Evolutionary conservation across 805 yeast genomes (phyloP).

Genomic region (Kazachstania kunashirensis): DNA sequence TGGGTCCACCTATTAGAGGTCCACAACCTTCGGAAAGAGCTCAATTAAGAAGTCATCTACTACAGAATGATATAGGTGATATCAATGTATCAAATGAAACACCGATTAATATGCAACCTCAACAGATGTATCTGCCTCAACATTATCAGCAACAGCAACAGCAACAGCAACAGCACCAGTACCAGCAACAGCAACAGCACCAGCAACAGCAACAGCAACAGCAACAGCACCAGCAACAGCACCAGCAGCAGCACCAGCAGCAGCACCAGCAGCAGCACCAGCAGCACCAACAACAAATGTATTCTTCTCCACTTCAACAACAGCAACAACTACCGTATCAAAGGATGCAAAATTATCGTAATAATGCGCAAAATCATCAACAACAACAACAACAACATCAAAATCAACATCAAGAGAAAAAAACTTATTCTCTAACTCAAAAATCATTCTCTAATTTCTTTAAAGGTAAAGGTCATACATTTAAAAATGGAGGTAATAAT

Average conservation of each 20-base stretch:
- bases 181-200: slow-evolving; percentile 1
- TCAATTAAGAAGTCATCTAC: slow-evolving; percentile 29
- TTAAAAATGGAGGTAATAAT: not conserved
- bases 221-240: slow-evolving; percentile 2
- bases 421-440: slow-evolving; percentile 17
- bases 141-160: slow-evolving; percentile 5
- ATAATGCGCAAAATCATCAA: slow-evolving; percentile 3
- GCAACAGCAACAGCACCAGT: slow-evolving; percentile 4
- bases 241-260: slow-evolving; percentile 4
- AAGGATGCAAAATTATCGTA: slow-evolving; percentile 5
- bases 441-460: slow-evolving; percentile 20
- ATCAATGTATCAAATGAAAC: slow-evolving; percentile 38
- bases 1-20: slow-evolving; percentile 1
- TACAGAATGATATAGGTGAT: slow-evolving; percentile 34
- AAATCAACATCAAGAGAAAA: slow-evolving; percentile 9
- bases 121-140: not conserved
- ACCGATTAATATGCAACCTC: slow-evolving; percentile 21
- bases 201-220: slow-evolving; percentile 8
- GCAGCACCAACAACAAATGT: slow-evolving; percentile 5
- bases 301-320: slow-evolving; percentile 1
- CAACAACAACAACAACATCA: slow-evolving; percentile 11
- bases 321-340: slow-evolving; percentile 9
- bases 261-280: slow-evolving; percentile 9
- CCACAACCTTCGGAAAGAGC: slow-evolving; percentile 9
- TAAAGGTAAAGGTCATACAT: slow-evolving; percentile 11